Conservation (phyloP, 2,329 filamentous ascomycete genomes). For the Ophiostoma ulmi region DNA sequence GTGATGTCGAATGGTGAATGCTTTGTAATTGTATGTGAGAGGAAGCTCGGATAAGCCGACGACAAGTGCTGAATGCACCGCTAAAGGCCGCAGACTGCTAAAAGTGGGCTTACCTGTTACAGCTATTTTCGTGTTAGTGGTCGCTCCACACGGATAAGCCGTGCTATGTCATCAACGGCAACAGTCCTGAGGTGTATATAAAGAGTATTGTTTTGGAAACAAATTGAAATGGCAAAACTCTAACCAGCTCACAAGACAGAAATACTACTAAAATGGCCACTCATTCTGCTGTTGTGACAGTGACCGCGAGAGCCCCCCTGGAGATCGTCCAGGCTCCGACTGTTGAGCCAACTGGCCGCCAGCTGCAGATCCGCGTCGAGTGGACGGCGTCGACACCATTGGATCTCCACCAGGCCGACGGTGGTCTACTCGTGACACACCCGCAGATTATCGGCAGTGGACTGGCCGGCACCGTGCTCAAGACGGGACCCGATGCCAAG, state of each 20-base stretch:
- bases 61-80: background rate
- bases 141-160: constrained; percentile 2
- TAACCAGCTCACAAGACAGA: background rate
- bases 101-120: background rate
- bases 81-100: background rate
- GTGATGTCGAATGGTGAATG: background rate
- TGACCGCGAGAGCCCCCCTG: background rate
- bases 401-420: constrained; percentile 58
- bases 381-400: constrained; percentile 59
- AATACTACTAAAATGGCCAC: background rate
- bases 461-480: constrained; percentile 40
- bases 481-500: constrained; percentile 4
- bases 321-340: constrained; percentile 28
- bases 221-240: too few species aligned
- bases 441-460: constrained; percentile 49
- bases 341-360: constrained; percentile 37
- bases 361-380: constrained; percentile 50
- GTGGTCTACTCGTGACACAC: constrained; percentile 48
- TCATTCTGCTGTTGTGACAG: background rate
- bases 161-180: background rate
- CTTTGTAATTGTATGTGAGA: background rate
- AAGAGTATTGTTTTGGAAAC: too few species aligned
- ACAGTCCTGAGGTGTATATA: background rate
- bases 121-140: background rate
- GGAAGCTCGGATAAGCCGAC: background rate